A percentile compares a stretch with the other conserved stretches of the same genome.
Conservation (phyloP, 2,329 filamentous ascomycete genomes). For the Trichoderma hamatum region DNA sequence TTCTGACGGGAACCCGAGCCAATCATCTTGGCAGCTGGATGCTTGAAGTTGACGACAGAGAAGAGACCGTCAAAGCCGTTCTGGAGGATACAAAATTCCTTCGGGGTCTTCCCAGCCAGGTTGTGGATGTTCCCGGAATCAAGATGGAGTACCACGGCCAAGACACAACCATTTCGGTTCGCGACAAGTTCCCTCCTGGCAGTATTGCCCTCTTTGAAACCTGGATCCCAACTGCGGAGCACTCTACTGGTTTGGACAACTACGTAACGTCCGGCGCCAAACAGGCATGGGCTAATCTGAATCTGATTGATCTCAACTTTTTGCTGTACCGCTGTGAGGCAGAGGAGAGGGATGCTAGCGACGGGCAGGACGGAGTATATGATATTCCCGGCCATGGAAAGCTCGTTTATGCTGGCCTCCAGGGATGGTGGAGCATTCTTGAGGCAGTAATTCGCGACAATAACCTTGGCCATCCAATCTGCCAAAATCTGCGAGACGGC, state of each 20-base stretch:
- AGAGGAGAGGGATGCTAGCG: constrained; percentile 79
- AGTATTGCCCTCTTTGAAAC: constrained; percentile 96
- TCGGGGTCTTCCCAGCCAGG: constrained; percentile 80
- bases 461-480: constrained; percentile 88
- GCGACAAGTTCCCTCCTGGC: constrained; percentile 84
- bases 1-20: constrained; percentile 80
- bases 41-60: constrained; percentile 81
- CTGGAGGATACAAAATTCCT: constrained; percentile 71
- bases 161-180: constrained; percentile 78
- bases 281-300: constrained; percentile 74
- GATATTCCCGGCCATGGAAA: constrained; percentile 81
- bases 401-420: constrained; percentile 92
- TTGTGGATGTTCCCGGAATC: constrained; percentile 74
- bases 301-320: constrained; percentile 85
- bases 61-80: constrained; percentile 67
- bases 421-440: constrained; percentile 96
- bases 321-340: constrained; percentile 88
- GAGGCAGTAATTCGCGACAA: constrained; percentile 85
- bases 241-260: constrained; percentile 79
- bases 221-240: constrained; percentile 87
- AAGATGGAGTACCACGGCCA: constrained; percentile 71
- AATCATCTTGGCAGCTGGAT: constrained; percentile 89
- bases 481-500: constrained; percentile 87
- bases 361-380: constrained; percentile 84
- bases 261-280: constrained; percentile 83